A percentile compares a stretch with the other conserved stretches of the same genome.
Evolutionary conservation across 1,139 yeast species (phyloP).

Genomic region (Nakaseomyces sp.): DNA sequence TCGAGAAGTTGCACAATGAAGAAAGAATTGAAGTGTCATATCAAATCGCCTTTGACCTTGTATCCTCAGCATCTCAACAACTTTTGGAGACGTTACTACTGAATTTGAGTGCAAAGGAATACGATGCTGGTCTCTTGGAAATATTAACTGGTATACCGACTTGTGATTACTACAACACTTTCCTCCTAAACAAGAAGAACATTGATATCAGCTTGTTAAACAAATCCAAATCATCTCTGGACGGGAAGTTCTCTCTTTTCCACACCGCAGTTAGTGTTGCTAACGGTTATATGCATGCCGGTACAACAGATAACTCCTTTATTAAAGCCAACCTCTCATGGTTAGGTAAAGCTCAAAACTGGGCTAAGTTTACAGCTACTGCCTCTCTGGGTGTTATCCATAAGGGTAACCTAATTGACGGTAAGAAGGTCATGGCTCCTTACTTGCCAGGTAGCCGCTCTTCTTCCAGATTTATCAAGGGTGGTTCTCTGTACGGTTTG

Average conservation of each 20-base stretch:
- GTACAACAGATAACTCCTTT: slow-evolving; percentile 92
- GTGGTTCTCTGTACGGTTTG: slow-evolving; percentile 90
- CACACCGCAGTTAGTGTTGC: slow-evolving; percentile 95
- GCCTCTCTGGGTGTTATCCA: slow-evolving; percentile 98
- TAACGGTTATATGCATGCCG: slow-evolving; percentile 92
- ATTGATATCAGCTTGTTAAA: slow-evolving; percentile 77
- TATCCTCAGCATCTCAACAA: slow-evolving; percentile 88
- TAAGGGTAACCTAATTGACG: slow-evolving; percentile 88
- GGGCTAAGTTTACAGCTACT: slow-evolving; percentile 97
- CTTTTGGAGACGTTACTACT: slow-evolving; percentile 55
- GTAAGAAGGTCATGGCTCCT: slow-evolving; percentile 78
- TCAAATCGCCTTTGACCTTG: slow-evolving; percentile 94
- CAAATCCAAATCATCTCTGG: slow-evolving; percentile 71
- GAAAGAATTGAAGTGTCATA: slow-evolving; percentile 49
- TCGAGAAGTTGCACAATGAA: slow-evolving; percentile 43
- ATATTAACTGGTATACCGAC: slow-evolving; percentile 91
- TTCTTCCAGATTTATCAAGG: slow-evolving; percentile 77
- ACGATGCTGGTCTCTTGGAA: slow-evolving; percentile 47
- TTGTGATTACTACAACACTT: slow-evolving; percentile 86
- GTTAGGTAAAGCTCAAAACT: slow-evolving; percentile 93
- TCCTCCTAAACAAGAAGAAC: slow-evolving; percentile 75
- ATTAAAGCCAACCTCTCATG: slow-evolving; percentile 87
- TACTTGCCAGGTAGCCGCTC: slow-evolving; percentile 78
- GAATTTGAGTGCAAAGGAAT: slow-evolving; percentile 38
- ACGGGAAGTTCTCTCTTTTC: slow-evolving; percentile 87